phyloP scores from a whole-genome alignment of 441 rosid species.

The Brassica balearica region DNA sequence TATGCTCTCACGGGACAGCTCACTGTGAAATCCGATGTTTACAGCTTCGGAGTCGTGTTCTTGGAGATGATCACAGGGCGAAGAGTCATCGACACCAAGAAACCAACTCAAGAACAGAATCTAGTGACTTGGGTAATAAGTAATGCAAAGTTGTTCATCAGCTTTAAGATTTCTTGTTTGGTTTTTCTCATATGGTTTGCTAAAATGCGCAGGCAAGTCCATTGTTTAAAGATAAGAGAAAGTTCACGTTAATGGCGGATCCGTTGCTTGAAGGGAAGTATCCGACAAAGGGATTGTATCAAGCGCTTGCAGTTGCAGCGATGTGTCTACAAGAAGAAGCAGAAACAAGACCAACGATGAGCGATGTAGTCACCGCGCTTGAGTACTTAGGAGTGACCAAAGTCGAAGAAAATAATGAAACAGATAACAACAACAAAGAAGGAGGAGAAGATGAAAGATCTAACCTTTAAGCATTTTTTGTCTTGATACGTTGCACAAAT shows the following conservation, averaged over 20 bases:
- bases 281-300: constrained; percentile 78
- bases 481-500: neutral
- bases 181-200: neutral
- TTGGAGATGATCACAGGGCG: constrained; percentile 92
- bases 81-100: constrained; percentile 79
- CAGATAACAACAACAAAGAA: neutral
- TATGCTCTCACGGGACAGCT: constrained; percentile 89
- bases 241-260: constrained; percentile 80
- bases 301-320: constrained; percentile 95
- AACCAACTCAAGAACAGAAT: constrained; percentile 83
- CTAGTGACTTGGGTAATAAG: constrained; percentile 78
- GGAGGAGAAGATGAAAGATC: neutral
- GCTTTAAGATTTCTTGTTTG: neutral
- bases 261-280: constrained; percentile 75
- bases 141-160: neutral
- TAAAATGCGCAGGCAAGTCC: constrained; percentile 77
- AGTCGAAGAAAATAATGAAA: constrained; percentile 8
- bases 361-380: constrained; percentile 92
- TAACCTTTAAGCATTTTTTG: neutral
- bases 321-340: constrained; percentile 99
- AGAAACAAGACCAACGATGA: constrained; percentile 75
- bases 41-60: constrained; percentile 94
- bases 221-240: constrained; percentile 75
- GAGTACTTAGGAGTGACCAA: constrained; percentile 64
- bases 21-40: constrained; percentile 87